Conservation (phyloP, 148 eudicot genomes). For the Spergularia marina region DNA sequence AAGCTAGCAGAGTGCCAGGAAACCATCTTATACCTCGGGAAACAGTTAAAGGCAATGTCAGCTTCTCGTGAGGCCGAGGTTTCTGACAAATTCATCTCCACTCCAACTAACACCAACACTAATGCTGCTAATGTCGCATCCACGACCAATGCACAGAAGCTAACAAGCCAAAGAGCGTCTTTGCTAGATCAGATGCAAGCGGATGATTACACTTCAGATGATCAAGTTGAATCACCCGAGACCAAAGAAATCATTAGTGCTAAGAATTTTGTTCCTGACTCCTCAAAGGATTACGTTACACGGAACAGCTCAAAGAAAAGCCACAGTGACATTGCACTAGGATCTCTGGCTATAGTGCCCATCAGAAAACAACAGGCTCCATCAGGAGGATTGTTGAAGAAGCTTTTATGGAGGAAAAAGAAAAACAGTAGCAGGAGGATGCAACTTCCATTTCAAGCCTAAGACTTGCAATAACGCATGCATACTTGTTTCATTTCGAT, state of each 20-base stretch:
- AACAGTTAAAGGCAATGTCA: conserved; percentile 72
- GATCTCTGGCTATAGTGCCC: conserved; percentile 55
- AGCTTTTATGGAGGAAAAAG: conserved; percentile 58
- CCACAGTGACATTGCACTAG: conserved; percentile 15
- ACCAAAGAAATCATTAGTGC: conserved; percentile 45
- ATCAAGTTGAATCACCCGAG: conserved; percentile 37
- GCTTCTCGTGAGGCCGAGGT: conserved; percentile 42
- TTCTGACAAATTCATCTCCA: conserved; percentile 41
- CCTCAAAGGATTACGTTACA: background rate
- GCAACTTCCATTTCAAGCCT: conserved; percentile 26
- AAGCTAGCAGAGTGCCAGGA: conserved; percentile 93
- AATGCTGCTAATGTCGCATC: conserved; percentile 20
- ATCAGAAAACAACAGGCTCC: conserved; percentile 36
- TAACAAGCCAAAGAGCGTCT: conserved; percentile 39
- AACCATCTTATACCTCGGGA: conserved; percentile 69
- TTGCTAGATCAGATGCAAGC: conserved; percentile 75
- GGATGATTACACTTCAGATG: conserved; percentile 48
- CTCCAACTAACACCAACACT: conserved; percentile 24
- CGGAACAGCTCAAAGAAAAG: background rate
- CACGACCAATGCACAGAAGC: conserved; percentile 9
- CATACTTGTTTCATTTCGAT: background rate
- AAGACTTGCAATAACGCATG: conserved; percentile 11
- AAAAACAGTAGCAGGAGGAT: conserved; percentile 40
- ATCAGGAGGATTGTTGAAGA: conserved; percentile 47
- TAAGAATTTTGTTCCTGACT: conserved; percentile 9